A percentile compares a stretch with the other conserved stretches of the same genome.
phyloP scores from a whole-genome alignment of 805 yeast genomes.

The Grigorovia yakushimaensis region DNA sequence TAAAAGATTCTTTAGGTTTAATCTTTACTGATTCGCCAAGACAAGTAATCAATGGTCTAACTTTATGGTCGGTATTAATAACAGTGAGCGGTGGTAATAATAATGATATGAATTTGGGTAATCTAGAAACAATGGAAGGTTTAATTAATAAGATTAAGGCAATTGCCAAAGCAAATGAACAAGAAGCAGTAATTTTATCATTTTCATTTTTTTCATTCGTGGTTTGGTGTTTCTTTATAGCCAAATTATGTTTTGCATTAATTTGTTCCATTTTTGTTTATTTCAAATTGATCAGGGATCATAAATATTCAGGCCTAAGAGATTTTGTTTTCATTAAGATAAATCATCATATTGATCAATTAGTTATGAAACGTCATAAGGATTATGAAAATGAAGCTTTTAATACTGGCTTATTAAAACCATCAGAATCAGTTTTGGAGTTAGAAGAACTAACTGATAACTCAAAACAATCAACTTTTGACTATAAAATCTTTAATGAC shows the following conservation, averaged over 20 bases:
- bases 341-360: conserved; percentile 42
- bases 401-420: neutral
- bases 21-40: conserved; percentile 76
- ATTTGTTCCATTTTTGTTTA: conserved; percentile 44
- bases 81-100: conserved; percentile 23
- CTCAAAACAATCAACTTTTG: neutral
- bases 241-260: conserved; percentile 42
- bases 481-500: conserved; percentile 2
- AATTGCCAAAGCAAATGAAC: conserved; percentile 49
- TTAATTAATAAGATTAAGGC: conserved; percentile 38
- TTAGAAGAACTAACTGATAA: neutral
- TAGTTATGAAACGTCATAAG: conserved; percentile 20
- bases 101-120: conserved; percentile 19
- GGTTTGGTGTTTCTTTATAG: conserved; percentile 61
- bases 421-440: neutral
- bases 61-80: conserved; percentile 43
- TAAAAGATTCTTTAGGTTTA: conserved; percentile 52
- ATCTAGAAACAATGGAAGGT: conserved; percentile 21
- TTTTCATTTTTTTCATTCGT: conserved; percentile 66
- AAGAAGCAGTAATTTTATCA: conserved; percentile 59
- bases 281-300: conserved; percentile 34
- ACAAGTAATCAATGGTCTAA: conserved; percentile 71
- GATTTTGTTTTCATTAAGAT: conserved; percentile 54
- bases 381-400: neutral
- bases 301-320: conserved; percentile 38